Evolutionary conservation across 176 grass and related monocot species (phyloP).

Genomic region (Dactylis glomerata): DNA sequence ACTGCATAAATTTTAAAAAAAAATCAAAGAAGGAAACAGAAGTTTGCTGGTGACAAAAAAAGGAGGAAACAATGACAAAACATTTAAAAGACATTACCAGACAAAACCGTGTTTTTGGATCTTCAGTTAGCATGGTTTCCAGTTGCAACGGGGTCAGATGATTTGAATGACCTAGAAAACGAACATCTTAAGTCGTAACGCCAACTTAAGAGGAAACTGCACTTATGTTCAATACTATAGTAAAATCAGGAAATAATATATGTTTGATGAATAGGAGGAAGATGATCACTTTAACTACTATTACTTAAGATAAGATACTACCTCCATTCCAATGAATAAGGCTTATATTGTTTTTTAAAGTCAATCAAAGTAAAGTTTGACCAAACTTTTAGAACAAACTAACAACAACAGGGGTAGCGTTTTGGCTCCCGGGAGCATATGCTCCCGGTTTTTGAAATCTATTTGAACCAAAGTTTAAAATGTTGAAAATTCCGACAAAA

Average conservation of each 20-base stretch:
- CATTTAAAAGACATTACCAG: constrained; percentile 55
- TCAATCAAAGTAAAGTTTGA: no score
- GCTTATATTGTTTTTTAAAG: no score
- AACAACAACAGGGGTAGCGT: no score
- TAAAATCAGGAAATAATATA: neutral
- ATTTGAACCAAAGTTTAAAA: no score
- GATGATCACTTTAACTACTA: neutral
- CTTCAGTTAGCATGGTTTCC: constrained; percentile 81
- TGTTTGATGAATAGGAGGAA: neutral
- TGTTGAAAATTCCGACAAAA: no score
- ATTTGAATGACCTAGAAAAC: constrained; percentile 59
- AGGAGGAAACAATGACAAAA: constrained; percentile 14
- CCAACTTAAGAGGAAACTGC: constrained; percentile 13
- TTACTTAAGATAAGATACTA: neutral
- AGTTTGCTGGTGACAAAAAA: neutral
- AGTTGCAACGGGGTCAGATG: constrained; percentile 92
- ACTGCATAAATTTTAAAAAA: neutral
- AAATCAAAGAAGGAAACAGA: neutral
- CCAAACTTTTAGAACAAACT: no score
- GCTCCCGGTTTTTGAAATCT: no score
- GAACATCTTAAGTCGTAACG: neutral
- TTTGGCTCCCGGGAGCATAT: no score
- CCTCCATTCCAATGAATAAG: no score
- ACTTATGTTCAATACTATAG: neutral
- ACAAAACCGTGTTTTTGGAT: constrained; percentile 70